phyloP scores from a whole-genome alignment of 768 basidiomycete species.

The Kwoniella sp. region DNA sequence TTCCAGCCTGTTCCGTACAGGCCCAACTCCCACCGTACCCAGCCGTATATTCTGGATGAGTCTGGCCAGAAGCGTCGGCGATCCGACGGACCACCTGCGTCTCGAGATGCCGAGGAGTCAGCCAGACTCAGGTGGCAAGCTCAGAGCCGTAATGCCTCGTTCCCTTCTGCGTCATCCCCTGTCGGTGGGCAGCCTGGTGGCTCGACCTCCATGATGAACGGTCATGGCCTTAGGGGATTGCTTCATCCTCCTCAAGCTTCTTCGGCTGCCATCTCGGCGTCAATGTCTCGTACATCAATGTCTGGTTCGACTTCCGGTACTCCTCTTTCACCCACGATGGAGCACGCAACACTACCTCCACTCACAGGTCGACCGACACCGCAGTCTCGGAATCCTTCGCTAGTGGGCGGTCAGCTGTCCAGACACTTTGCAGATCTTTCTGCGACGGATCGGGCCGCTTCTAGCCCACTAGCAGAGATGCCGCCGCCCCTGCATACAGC shows the following conservation, averaged over 20 bases:
- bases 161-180: conserved; percentile 22
- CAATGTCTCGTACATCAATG: conserved; percentile 14
- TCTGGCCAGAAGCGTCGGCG: conserved; percentile 39
- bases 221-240: conserved; percentile 14
- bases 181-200: conserved; percentile 7
- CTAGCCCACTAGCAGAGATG: conserved; percentile 20
- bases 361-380: conserved; percentile 18
- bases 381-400: conserved; percentile 34
- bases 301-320: conserved; percentile 16
- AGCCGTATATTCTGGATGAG: conserved; percentile 25
- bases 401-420: conserved; percentile 45
- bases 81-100: conserved; percentile 37
- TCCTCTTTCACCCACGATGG: conserved; percentile 19
- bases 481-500: conserved; percentile 22
- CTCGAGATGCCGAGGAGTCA: conserved; percentile 39
- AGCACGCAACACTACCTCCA: conserved; percentile 3
- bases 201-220: background rate
- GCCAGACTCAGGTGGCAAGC: conserved; percentile 45
- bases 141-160: conserved; percentile 46
- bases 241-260: conserved; percentile 30
- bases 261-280: conserved; percentile 28
- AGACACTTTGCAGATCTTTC: conserved; percentile 43
- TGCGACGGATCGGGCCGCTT: conserved; percentile 23
- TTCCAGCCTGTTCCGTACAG: conserved; percentile 13
- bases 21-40: conserved; percentile 27